These are phyloP conservation scores for Protostelium mycophagum DNA, from an alignment of 78 protist species.

Conservation along the genomic window DNA sequence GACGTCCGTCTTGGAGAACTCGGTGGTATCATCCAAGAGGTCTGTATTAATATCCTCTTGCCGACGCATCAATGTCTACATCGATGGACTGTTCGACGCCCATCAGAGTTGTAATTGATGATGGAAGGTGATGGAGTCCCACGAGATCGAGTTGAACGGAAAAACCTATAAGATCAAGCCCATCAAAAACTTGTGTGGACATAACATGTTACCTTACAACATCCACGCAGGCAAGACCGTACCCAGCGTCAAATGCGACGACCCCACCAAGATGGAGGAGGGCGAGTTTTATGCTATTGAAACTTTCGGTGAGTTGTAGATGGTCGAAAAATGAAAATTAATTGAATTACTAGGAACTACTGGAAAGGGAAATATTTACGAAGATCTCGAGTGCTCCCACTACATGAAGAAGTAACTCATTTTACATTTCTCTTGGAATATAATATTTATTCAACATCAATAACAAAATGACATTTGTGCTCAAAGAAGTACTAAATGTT, in stretches of 20 bases:
- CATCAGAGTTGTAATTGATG: too few relatives aligned
- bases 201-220: slow-evolving; percentile 87
- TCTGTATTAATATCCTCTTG: neutral
- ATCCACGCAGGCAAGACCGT: slow-evolving; percentile 97
- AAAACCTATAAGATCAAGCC: slow-evolving; percentile 80
- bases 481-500: too few relatives aligned
- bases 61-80: neutral
- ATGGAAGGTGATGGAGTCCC: slow-evolving; percentile 82
- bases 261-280: slow-evolving; percentile 85
- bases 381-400: slow-evolving; percentile 92
- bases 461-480: too few relatives aligned
- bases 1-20: slow-evolving; percentile 94
- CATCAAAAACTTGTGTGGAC: slow-evolving; percentile 95
- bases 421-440: neutral
- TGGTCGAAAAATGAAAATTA: neutral
- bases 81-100: too few relatives aligned
- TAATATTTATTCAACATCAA: too few relatives aligned
- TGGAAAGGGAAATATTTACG: slow-evolving; percentile 73
- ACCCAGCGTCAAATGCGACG: slow-evolving; percentile 89
- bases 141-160: slow-evolving; percentile 93
- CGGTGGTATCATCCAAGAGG: slow-evolving; percentile 96
- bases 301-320: slow-evolving; percentile 88
- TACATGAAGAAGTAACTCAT: slow-evolving; percentile 79
- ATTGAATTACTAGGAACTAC: slow-evolving; percentile 10
- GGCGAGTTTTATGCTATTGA: slow-evolving; percentile 98